Evolutionary conservation across 495 filamentous ascomycete species (phyloP).

Genomic region (Penicillium crystallinum): DNA sequence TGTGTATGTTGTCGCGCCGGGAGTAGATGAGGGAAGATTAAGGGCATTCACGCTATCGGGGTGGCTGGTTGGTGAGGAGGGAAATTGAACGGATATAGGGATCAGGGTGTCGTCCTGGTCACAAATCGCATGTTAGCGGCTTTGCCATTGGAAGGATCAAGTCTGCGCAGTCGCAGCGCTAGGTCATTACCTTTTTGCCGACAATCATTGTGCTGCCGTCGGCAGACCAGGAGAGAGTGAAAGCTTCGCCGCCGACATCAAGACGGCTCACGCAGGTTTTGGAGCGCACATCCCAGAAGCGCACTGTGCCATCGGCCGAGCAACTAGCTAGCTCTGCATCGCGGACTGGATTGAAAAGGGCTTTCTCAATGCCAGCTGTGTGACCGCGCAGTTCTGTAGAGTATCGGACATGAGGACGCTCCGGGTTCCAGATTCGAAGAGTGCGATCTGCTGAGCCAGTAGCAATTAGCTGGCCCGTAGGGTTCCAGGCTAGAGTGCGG

Average conservation of each 20-base stretch:
- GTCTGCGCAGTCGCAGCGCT: neutral
- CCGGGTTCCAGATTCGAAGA: constrained; percentile 87
- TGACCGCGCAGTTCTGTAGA: constrained; percentile 86
- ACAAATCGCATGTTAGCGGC: neutral
- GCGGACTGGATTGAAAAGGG: constrained; percentile 83
- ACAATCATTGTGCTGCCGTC: constrained; percentile 77
- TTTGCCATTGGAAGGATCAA: neutral
- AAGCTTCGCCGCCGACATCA: constrained; percentile 75
- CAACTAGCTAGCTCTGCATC: constrained; percentile 86
- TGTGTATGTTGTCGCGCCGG: constrained; percentile 31
- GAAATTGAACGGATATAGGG: constrained; percentile 51
- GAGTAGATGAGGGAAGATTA: constrained; percentile 10
- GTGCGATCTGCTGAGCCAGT: constrained; percentile 79
- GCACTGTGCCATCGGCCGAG: constrained; percentile 76
- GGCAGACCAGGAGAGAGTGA: constrained; percentile 82
- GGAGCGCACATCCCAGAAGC: constrained; percentile 89
- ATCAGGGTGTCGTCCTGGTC: constrained; percentile 65
- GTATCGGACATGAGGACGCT: constrained; percentile 71
- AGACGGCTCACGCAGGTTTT: constrained; percentile 74
- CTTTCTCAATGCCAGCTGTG: constrained; percentile 69
- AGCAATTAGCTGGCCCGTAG: constrained; percentile 78
- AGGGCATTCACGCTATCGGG: constrained; percentile 11
- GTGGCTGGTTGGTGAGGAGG: constrained; percentile 33
- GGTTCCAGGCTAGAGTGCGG: constrained; percentile 84
- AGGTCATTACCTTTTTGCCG: constrained; percentile 66